Evolutionary conservation across 2,329 filamentous ascomycete genomes (phyloP), one percentile per base, ranked within the genome.

Genomic region (Aciculosporium take): DNA sequence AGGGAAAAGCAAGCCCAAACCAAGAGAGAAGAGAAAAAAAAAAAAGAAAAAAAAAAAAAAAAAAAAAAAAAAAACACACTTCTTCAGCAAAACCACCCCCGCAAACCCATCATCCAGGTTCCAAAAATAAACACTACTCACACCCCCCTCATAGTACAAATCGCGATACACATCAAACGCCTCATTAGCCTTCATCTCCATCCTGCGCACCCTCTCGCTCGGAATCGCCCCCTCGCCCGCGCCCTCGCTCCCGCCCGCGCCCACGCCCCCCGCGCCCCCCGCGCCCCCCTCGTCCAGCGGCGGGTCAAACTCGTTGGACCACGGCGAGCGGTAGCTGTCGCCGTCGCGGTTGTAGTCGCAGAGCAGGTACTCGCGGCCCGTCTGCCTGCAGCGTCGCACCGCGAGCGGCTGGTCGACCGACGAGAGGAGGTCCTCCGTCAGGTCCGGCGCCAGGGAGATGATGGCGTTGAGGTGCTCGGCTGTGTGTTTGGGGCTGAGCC

Each of bases 271-370:
- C 1, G 58, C 57, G 13, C 76, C 74, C 38, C 71, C 72, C 49
- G 58, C 57, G 13, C 76, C 74, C 38, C 71, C 72, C 49, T 73
- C 73, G 49, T 84, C 81, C 45, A 94, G 73, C 12, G 87, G 83
- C 15, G 89, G 91, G 60, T 96, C 87, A 62, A 98, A 98, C 64
- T 94, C 84, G 66, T 96, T 96, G 66, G 82, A 91, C 91, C 91
- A 98, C n/a, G 91, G 91, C 50, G 85, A 94, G 48, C 91, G 83
- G 74, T 94, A 94, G 65, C 84, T 93, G 67, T 95, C 89, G 48
- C 91, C 91, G 65, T 98, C 91, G 49, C 91, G 88, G 73, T 98
- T 98, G 74, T 98, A 98, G 74, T 98, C 91, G 72, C 91, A 98
- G 56, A 95, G 83, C 39, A 98, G 78, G 69, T 94, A 98, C 66